Evolutionary conservation across 306 rosid genomes (phyloP).

Genomic region (Cucumis cinereus): DNA sequence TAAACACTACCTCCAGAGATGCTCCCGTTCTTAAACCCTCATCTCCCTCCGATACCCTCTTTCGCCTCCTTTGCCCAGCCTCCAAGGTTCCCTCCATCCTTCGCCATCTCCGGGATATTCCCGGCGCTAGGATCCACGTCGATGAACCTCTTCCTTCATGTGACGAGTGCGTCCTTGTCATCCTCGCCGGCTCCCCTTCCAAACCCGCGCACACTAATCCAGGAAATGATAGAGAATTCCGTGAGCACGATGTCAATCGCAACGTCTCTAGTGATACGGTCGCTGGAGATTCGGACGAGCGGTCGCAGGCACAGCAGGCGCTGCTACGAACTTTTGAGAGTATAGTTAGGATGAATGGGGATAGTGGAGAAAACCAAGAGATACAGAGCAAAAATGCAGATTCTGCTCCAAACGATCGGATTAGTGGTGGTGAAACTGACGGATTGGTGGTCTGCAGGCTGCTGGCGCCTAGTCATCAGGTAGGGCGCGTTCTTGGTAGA

Average conservation of each 20-base stretch:
- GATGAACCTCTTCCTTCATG: conserved; percentile 24
- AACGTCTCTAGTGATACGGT: background rate
- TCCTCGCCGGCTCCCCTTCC: conserved; percentile 15
- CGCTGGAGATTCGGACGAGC: conserved; percentile 14
- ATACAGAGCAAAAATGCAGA: background rate
- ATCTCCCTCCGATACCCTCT: conserved; percentile 22
- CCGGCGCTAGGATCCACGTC: conserved; percentile 31
- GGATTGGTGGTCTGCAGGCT: conserved; percentile 34
- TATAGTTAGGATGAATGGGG: conserved; percentile 19
- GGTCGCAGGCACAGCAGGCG: conserved; percentile 46
- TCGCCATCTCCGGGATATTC: conserved; percentile 18
- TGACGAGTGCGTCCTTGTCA: conserved; percentile 41
- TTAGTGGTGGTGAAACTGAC: conserved; percentile 9
- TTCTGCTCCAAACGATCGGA: background rate
- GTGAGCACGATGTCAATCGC: background rate
- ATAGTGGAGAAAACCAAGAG: conserved; percentile 1
- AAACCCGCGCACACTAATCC: conserved; percentile 1
- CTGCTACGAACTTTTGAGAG: conserved; percentile 51
- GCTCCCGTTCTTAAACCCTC: conserved; percentile 5
- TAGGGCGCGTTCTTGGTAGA: conserved; percentile 54
- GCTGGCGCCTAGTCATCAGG: conserved; percentile 50
- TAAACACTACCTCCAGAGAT: background rate
- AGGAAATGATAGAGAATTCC: conserved; percentile 4
- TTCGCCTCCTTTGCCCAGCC: conserved; percentile 49
- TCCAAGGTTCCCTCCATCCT: conserved; percentile 21